Evolutionary conservation across 768 basidiomycete species (phyloP).

Genomic region (Leucocoprinus sp.): DNA sequence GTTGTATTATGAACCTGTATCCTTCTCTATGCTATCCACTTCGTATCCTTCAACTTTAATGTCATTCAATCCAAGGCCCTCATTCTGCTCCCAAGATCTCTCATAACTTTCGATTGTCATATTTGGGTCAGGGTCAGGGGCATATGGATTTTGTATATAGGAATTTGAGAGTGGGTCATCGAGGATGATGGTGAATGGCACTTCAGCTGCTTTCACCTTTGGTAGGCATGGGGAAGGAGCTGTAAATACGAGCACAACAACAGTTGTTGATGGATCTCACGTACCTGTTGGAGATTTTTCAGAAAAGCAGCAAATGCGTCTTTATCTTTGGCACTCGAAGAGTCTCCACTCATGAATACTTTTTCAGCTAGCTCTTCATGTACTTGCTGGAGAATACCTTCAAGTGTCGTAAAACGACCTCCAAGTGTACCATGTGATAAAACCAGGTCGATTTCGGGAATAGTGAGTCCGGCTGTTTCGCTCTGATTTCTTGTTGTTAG

Average conservation of each 20-base stretch:
- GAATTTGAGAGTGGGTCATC: constrained; percentile 96
- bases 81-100: constrained; percentile 84
- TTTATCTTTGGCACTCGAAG: constrained; percentile 38
- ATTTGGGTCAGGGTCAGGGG: constrained; percentile 94
- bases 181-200: constrained; percentile 84
- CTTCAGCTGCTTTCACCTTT: constrained; percentile 70
- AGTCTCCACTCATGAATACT: constrained; percentile 70
- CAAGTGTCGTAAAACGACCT: constrained; percentile 94
- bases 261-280: no score
- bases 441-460: constrained; percentile 92
- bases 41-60: constrained; percentile 79
- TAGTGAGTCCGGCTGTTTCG: constrained; percentile 81
- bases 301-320: constrained; percentile 72
- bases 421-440: constrained; percentile 92
- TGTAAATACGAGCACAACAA: no score
- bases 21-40: constrained; percentile 17
- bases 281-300: constrained; percentile 61
- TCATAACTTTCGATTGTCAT: constrained; percentile 82
- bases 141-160: constrained; percentile 94
- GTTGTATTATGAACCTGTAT: not conserved
- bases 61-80: constrained; percentile 88
- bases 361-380: constrained; percentile 93
- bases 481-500: constrained; percentile 52
- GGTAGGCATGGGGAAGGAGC: no score
- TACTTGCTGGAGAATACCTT: constrained; percentile 89